Conservation (phyloP, 1,284 basidiomycete species). For the Ceratobasidium sp. region DNA sequence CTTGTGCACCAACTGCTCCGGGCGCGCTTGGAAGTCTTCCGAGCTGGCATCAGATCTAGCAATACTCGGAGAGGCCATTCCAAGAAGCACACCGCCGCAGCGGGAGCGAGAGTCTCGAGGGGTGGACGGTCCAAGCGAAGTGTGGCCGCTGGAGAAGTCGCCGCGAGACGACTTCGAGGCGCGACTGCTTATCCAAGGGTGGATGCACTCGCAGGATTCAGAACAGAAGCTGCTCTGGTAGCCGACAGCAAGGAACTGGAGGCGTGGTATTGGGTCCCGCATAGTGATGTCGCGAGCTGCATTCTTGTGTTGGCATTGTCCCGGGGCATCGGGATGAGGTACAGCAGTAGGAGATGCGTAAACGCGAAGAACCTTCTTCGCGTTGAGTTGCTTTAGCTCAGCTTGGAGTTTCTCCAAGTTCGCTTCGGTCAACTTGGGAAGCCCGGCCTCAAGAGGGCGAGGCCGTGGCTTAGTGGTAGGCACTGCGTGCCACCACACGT, state of each 20-base stretch:
- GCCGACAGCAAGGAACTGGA: neutral
- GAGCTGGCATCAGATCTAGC: too few relatives aligned
- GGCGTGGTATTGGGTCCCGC: neutral
- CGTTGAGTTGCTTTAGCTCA: neutral
- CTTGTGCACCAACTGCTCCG: neutral
- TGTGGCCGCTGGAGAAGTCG: neutral
- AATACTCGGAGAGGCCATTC: neutral
- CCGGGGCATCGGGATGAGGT: neutral
- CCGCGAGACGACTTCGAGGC: neutral
- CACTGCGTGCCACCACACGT: slow-evolving; percentile 13
- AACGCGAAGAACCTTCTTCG: too few relatives aligned
- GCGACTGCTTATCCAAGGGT: neutral
- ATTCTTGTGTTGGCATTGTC: too few relatives aligned
- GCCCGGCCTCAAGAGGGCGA: neutral
- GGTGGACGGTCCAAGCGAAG: slow-evolving; percentile 15
- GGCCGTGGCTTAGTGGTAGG: neutral
- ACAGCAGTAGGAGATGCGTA: neutral
- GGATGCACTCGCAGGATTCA: neutral
- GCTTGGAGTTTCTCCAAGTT: neutral
- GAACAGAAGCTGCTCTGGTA: neutral
- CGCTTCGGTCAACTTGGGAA: neutral
- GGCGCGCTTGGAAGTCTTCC: neutral
- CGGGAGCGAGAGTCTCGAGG: neutral
- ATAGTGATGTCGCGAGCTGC: neutral
- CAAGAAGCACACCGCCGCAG: neutral